Evolutionary conservation across 1,284 basidiomycete species (phyloP).

Genomic region (Leccinum fuscescens): DNA sequence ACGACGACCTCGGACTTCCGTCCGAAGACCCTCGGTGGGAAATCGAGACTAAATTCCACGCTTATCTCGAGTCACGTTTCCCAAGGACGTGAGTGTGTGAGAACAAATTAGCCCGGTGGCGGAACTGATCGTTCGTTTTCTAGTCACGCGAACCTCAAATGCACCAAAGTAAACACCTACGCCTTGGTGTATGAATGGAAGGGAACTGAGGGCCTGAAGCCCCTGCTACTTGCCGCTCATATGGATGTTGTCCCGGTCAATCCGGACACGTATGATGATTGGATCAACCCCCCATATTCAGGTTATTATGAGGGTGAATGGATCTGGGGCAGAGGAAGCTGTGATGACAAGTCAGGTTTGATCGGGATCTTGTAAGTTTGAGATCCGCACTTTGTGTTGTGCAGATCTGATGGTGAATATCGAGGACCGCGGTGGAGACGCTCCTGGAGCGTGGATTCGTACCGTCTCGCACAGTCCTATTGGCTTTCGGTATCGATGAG

Average conservation of each 20-base stretch:
- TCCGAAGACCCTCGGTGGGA: slow-evolving; percentile 47
- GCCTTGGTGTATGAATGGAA: slow-evolving; percentile 63
- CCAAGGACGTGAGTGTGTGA: slow-evolving; percentile 37
- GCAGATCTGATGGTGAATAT: background rate
- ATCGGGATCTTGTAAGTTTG: slow-evolving; percentile 52
- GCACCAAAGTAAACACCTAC: slow-evolving; percentile 58
- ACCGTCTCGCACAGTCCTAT: slow-evolving; percentile 53
- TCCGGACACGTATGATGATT: slow-evolving; percentile 46
- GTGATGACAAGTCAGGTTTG: slow-evolving; percentile 62
- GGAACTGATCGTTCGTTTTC: background rate
- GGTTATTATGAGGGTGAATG: slow-evolving; percentile 48
- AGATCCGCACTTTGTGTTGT: background rate
- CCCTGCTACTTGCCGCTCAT: slow-evolving; percentile 58
- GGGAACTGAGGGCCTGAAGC: slow-evolving; percentile 58
- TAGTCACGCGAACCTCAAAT: slow-evolving; percentile 46
- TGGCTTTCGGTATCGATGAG: slow-evolving; percentile 73
- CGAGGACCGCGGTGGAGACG: slow-evolving; percentile 51
- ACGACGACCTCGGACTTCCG: slow-evolving; percentile 42
- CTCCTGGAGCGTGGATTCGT: slow-evolving; percentile 51
- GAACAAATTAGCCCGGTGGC: background rate
- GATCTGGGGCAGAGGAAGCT: slow-evolving; percentile 64
- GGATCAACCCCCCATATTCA: slow-evolving; percentile 53
- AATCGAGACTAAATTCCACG: slow-evolving; percentile 40
- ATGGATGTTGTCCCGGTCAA: slow-evolving; percentile 63
- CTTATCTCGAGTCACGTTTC: slow-evolving; percentile 42